A percentile compares a stretch with the other conserved stretches of the same genome.
phyloP scores from a whole-genome alignment of 2,329 filamentous ascomycete genomes.

The Bipolaris zeicola region DNA sequence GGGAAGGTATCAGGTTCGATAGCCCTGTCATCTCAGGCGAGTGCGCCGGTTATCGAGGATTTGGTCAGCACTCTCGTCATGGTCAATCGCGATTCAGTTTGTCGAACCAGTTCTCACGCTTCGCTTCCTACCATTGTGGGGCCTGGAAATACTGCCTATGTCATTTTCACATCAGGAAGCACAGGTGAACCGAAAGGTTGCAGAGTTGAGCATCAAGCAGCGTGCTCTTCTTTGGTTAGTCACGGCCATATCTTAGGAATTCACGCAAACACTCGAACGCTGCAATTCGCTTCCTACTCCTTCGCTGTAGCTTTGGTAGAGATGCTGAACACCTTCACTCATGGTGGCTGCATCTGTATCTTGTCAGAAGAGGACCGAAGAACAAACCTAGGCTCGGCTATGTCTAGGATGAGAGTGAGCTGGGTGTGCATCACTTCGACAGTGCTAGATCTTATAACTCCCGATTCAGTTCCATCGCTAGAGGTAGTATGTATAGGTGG shows the following conservation, averaged over 20 bases:
- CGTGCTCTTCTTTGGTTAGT: not conserved
- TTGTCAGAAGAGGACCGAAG: slow-evolving; percentile 50
- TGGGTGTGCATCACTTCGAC: slow-evolving; percentile 19
- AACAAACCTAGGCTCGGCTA: too few species aligned
- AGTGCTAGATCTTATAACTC: slow-evolving; percentile 13
- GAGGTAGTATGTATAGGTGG: slow-evolving; percentile 10
- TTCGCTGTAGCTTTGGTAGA: slow-evolving; percentile 44
- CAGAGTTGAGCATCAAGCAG: slow-evolving; percentile 1
- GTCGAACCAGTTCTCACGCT: not conserved
- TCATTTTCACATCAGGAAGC: slow-evolving; percentile 75
- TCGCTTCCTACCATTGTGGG: not conserved
- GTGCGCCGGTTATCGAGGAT: not conserved
- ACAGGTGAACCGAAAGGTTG: slow-evolving; percentile 79
- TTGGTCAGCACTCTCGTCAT: not conserved
- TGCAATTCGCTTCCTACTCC: slow-evolving; percentile 49
- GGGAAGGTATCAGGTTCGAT: slow-evolving; percentile 11
- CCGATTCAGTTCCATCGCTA: slow-evolving; percentile 9
- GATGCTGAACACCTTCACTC: slow-evolving; percentile 54
- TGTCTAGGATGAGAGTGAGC: slow-evolving; percentile 5
- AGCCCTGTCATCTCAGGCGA: not conserved
- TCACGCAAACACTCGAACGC: slow-evolving; percentile 51
- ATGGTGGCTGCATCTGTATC: slow-evolving; percentile 57
- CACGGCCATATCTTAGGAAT: not conserved
- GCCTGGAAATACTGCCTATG: not conserved
- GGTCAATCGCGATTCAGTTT: not conserved